phyloP scores from a whole-genome alignment of 2,329 filamentous ascomycete genomes.

The Cladosporium sp. region DNA sequence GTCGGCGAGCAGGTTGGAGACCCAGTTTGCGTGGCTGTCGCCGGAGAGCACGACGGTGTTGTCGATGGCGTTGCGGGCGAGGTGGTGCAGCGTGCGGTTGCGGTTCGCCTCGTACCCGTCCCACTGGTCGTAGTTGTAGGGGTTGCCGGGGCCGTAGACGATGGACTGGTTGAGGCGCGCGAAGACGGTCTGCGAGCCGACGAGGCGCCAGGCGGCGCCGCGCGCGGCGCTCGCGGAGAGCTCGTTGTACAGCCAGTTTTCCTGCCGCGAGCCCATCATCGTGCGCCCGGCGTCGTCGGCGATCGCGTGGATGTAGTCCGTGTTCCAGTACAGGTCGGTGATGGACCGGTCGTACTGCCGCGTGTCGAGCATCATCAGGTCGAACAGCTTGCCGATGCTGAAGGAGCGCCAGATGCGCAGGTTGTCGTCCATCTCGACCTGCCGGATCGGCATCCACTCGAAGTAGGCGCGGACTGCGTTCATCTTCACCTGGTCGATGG shows the following conservation, averaged over 20 bases:
- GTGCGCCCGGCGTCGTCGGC: slow-evolving; percentile 25
- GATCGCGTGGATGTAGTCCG: slow-evolving; percentile 28
- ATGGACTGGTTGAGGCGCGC: slow-evolving; percentile 45
- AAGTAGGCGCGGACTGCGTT: slow-evolving; percentile 39
- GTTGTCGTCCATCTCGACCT: slow-evolving; percentile 41
- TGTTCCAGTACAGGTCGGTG: slow-evolving; percentile 49
- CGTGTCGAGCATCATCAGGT: slow-evolving; percentile 40
- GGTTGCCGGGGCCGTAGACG: slow-evolving; percentile 32
- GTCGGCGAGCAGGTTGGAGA: slow-evolving; percentile 30
- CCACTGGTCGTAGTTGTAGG: slow-evolving; percentile 50
- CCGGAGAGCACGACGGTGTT: slow-evolving; percentile 68
- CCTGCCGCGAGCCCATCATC: slow-evolving; percentile 22
- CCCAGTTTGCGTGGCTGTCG: slow-evolving; percentile 55
- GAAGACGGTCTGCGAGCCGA: slow-evolving; percentile 65
- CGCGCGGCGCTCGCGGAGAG: slow-evolving; percentile 42
- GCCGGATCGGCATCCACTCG: slow-evolving; percentile 40
- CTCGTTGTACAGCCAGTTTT: slow-evolving; percentile 47
- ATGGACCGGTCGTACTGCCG: slow-evolving; percentile 39
- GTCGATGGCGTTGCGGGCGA: slow-evolving; percentile 55
- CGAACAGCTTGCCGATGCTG: slow-evolving; percentile 36
- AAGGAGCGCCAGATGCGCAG: slow-evolving; percentile 39
- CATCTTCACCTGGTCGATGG: slow-evolving; percentile 42
- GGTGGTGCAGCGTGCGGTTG: slow-evolving; percentile 60
- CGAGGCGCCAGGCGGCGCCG: slow-evolving; percentile 60
- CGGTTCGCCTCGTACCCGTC: slow-evolving; percentile 62